Evolutionary conservation across 2,329 filamentous ascomycete species (phyloP).

Genomic region (Cladosporium sp.): DNA sequence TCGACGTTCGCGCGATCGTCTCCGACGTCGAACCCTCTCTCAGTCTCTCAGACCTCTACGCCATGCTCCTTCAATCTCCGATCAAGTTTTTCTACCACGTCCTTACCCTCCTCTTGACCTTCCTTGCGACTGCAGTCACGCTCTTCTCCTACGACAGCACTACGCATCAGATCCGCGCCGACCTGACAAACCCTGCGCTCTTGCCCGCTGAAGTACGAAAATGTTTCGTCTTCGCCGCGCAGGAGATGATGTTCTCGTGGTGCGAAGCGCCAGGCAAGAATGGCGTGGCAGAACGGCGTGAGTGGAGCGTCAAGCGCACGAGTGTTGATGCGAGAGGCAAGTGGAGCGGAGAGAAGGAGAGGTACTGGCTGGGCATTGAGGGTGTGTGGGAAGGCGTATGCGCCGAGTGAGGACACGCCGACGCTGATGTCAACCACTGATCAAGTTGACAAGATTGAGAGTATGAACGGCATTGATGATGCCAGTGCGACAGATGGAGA

Average conservation of each 20-base stretch:
- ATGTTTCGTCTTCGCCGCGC: constrained; percentile 25
- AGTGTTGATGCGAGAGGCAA: constrained; percentile 17
- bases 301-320: constrained; percentile 19
- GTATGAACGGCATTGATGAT: too few species aligned
- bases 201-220: constrained; percentile 20
- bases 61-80: constrained; percentile 13
- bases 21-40: constrained; percentile 22
- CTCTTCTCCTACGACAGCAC: constrained; percentile 17
- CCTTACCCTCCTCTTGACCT: constrained; percentile 16
- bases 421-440: too few species aligned
- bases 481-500: too few species aligned
- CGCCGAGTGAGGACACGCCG: not conserved
- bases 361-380: constrained; percentile 27
- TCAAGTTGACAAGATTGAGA: too few species aligned
- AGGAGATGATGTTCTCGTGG: constrained; percentile 27
- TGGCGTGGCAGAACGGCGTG: constrained; percentile 16
- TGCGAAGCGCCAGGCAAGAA: constrained; percentile 14
- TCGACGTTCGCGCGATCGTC: constrained; percentile 22
- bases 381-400: constrained; percentile 24
- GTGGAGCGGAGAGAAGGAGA: constrained; percentile 26
- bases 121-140: constrained; percentile 15
- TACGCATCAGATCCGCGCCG: constrained; percentile 13
- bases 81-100: constrained; percentile 14
- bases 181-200: constrained; percentile 20
- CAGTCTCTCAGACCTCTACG: constrained; percentile 1